Conservation (phyloP, 495 filamentous ascomycete genomes). For the Ascobolus immersus region DNA sequence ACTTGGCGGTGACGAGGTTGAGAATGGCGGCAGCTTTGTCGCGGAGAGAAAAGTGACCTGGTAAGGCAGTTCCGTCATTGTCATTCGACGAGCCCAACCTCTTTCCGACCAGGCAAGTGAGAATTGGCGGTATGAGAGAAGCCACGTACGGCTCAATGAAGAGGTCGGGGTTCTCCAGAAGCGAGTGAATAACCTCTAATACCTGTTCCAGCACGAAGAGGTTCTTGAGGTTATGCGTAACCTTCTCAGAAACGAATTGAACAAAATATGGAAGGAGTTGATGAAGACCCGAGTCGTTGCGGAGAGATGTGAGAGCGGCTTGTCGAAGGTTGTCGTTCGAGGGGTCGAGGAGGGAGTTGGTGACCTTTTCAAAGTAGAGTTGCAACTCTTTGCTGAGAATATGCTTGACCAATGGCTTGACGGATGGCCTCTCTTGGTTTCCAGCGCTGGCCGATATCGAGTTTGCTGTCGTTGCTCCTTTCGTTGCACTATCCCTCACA, state of each 20-base stretch:
- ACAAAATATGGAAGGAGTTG: conserved; percentile 90
- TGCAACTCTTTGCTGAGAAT: conserved; percentile 82
- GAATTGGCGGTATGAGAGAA: conserved; percentile 61
- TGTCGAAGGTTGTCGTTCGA: conserved; percentile 51
- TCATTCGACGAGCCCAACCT: conserved; percentile 38
- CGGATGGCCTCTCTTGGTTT: conserved; percentile 43
- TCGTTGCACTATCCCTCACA: conserved; percentile 60
- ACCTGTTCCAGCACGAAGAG: conserved; percentile 68
- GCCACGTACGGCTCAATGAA: conserved; percentile 77
- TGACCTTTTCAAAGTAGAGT: conserved; percentile 91
- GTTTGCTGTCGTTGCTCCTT: conserved; percentile 63
- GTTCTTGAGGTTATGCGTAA: conserved; percentile 69
- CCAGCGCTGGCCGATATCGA: conserved; percentile 42
- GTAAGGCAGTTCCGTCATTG: conserved; percentile 17
- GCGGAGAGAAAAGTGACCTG: conserved; percentile 54
- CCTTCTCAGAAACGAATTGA: conserved; percentile 78
- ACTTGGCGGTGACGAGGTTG: conserved; percentile 44
- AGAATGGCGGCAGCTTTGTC: conserved; percentile 62
- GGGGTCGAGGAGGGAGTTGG: conserved; percentile 60
- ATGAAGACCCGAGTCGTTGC: conserved; percentile 71
- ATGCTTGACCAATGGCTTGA: conserved; percentile 82
- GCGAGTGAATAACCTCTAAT: conserved; percentile 60
- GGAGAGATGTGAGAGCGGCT: conserved; percentile 56
- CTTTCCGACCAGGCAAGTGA: conserved; percentile 75
- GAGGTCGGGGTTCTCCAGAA: conserved; percentile 58